These are phyloP conservation scores for Smittium mucronatum DNA, from an alignment of 371 early-diverging fungal genomes.

Conservation along the genomic window DNA sequence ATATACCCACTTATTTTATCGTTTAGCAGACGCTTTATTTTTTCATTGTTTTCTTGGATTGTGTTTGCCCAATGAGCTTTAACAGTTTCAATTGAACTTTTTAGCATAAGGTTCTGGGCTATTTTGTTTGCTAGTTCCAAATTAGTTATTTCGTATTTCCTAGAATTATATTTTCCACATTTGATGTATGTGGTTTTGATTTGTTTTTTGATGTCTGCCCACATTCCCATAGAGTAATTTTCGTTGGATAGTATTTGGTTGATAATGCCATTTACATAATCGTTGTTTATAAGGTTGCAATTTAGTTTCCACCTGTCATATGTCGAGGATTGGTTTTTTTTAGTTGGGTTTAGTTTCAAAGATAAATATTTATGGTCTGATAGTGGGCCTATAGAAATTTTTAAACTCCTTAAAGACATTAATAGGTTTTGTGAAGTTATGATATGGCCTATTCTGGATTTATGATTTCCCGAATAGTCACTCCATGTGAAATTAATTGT, in stretches of 20 bases:
- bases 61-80: neutral
- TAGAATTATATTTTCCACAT: neutral
- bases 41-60: neutral
- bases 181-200: constrained; percentile 4
- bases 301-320: constrained; percentile 1
- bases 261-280: neutral
- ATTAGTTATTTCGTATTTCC: neutral
- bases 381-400: neutral
- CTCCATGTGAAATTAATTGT: neutral
- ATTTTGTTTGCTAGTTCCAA: neutral
- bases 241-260: neutral
- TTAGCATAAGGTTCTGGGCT: neutral
- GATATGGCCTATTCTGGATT: constrained; percentile 7
- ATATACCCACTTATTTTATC: neutral
- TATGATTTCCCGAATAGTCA: constrained; percentile 1
- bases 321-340: neutral
- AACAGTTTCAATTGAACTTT: neutral
- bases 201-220: constrained; percentile 4
- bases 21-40: neutral
- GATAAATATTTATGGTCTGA: constrained; percentile 5
- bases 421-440: neutral
- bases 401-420: neutral
- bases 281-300: neutral
- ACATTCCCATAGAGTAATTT: neutral
- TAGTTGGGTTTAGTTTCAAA: neutral